These are phyloP conservation scores for Talaromyces marneffei DNA, from an alignment of 2,329 filamentous ascomycete genomes.

Conservation along the genomic window DNA sequence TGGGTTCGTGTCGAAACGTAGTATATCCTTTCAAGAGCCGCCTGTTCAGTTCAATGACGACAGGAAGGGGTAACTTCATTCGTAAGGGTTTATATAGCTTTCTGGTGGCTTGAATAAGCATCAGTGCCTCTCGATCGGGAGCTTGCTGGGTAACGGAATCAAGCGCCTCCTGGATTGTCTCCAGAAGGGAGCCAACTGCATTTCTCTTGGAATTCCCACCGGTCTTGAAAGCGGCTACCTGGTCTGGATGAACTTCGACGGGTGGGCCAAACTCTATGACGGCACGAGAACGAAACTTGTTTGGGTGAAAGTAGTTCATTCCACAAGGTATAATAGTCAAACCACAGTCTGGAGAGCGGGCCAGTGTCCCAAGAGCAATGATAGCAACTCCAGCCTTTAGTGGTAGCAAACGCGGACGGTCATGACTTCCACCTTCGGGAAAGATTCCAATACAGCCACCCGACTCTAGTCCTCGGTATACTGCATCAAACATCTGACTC, in stretches of 20 bases:
- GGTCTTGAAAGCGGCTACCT: slow-evolving; percentile 78
- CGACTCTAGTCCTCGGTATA: slow-evolving; percentile 72
- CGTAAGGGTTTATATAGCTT: slow-evolving; percentile 90
- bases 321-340: slow-evolving; percentile 92
- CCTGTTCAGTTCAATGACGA: slow-evolving; percentile 89
- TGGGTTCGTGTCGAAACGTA: slow-evolving; percentile 81
- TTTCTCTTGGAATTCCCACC: slow-evolving; percentile 66
- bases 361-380: slow-evolving; percentile 89
- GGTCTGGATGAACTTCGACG: slow-evolving; percentile 74
- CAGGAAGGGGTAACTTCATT: slow-evolving; percentile 84
- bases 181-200: slow-evolving; percentile 76
- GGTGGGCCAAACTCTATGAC: slow-evolving; percentile 92
- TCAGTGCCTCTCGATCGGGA: slow-evolving; percentile 91
- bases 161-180: slow-evolving; percentile 78
- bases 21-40: slow-evolving; percentile 86
- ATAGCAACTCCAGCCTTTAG: slow-evolving; percentile 95
- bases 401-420: slow-evolving; percentile 83
- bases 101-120: slow-evolving; percentile 89
- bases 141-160: slow-evolving; percentile 84
- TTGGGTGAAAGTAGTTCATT: slow-evolving; percentile 99
- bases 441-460: slow-evolving; percentile 95
- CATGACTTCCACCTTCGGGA: slow-evolving; percentile 92
- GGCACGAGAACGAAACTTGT: slow-evolving; percentile 93
- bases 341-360: slow-evolving; percentile 76
- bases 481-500: slow-evolving; percentile 85